A percentile compares a stretch with the other conserved stretches of the same genome.
These are phyloP conservation scores for Nicotiana obtusifolia DNA, from an alignment of 257 asterid genomes.

Conservation along the genomic window DNA sequence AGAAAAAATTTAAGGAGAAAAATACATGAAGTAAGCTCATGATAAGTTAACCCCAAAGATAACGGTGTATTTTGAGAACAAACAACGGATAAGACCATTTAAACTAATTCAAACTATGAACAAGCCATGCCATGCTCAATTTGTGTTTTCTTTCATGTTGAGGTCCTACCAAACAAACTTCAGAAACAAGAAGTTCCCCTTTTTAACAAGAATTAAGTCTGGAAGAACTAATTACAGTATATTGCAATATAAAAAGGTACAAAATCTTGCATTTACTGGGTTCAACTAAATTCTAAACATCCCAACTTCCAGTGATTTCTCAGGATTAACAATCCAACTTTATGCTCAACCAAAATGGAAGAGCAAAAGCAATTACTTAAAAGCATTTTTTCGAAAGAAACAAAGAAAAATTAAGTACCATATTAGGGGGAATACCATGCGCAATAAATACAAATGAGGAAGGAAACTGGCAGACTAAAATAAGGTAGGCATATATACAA, in stretches of 20 bases:
- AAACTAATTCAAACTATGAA: background rate
- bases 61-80: no score
- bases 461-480: background rate
- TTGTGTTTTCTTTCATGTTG: background rate
- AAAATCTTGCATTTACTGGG: background rate
- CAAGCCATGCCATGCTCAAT: background rate
- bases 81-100: background rate
- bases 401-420: background rate
- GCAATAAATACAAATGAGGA: background rate
- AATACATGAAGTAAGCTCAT: no score
- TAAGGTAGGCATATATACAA: background rate
- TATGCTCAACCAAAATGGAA: background rate
- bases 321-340: background rate
- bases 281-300: background rate
- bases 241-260: background rate
- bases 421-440: background rate
- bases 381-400: background rate
- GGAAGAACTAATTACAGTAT: background rate
- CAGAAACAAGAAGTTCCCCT: background rate
- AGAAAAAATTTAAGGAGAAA: no score
- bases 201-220: background rate
- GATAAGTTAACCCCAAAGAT: no score
- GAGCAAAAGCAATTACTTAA: background rate
- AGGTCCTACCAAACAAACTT: background rate
- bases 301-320: background rate